Evolutionary conservation across 768 basidiomycete species (phyloP).

Genomic region (Auricularia heimuer): DNA sequence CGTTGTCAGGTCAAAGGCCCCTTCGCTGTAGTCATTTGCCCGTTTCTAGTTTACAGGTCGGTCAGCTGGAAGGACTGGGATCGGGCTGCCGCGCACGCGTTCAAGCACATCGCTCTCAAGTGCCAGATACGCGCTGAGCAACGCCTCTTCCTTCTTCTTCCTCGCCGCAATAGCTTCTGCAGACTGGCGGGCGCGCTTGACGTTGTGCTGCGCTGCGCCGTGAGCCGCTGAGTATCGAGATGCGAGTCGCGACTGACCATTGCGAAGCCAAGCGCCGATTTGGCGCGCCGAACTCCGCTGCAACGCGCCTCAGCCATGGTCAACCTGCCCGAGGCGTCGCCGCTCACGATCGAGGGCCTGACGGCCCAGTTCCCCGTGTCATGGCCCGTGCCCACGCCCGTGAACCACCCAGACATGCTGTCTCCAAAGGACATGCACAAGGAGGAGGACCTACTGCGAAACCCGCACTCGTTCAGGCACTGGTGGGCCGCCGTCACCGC

Average conservation of each 20-base stretch:
- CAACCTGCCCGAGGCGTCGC: slow-evolving; percentile 28
- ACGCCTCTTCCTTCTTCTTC: slow-evolving; percentile 59
- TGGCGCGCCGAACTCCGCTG: neutral
- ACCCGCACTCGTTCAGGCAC: slow-evolving; percentile 81
- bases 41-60: slow-evolving; percentile 50
- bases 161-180: slow-evolving; percentile 54
- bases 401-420: slow-evolving; percentile 68
- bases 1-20: slow-evolving; percentile 72
- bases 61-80: neutral
- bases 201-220: slow-evolving; percentile 34
- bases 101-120: slow-evolving; percentile 54
- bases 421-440: slow-evolving; percentile 67
- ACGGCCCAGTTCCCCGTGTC: slow-evolving; percentile 70
- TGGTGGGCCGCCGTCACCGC: slow-evolving; percentile 86
- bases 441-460: slow-evolving; percentile 89
- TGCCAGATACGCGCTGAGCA: slow-evolving; percentile 66
- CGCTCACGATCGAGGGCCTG: slow-evolving; percentile 42
- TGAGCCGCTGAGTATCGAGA: neutral
- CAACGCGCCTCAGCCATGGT: neutral
- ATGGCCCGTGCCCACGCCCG: slow-evolving; percentile 71
- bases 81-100: slow-evolving; percentile 36
- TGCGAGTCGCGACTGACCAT: neutral
- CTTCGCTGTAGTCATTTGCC: slow-evolving; percentile 51
- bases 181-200: slow-evolving; percentile 52
- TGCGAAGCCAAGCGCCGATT: neutral